A percentile compares a stretch with the other conserved stretches of the same genome.
phyloP scores from a whole-genome alignment of 2,329 filamentous ascomycete species.

The Chaetomium strumarium region DNA sequence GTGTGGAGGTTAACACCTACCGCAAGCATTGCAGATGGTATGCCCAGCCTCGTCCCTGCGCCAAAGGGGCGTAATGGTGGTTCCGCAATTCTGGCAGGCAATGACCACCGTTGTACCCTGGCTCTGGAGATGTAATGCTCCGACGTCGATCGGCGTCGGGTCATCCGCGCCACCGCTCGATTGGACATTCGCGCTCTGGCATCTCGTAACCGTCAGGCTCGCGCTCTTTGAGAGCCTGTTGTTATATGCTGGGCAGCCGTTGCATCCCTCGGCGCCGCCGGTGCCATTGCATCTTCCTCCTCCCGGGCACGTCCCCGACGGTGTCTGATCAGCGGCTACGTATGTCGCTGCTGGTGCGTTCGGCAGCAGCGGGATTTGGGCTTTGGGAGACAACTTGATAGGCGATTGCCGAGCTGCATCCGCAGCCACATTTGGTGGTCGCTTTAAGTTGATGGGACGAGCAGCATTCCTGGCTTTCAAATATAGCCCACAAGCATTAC shows the following conservation, averaged over 20 bases:
- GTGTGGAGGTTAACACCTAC: constrained; percentile 44
- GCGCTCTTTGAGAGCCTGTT: constrained; percentile 88
- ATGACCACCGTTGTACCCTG: constrained; percentile 63
- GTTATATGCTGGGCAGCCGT: constrained; percentile 95
- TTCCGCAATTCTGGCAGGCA: constrained; percentile 94
- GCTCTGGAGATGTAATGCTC: constrained; percentile 39
- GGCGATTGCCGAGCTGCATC: constrained; percentile 39
- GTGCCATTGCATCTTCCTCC: constrained; percentile 95
- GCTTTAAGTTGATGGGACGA: constrained; percentile 84
- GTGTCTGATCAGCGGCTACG: constrained; percentile 67
- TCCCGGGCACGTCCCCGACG: constrained; percentile 86
- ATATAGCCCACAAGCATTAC: constrained; percentile 95
- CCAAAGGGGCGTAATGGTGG: constrained; percentile 95
- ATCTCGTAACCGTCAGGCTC: constrained; percentile 57
- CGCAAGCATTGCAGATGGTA: constrained; percentile 97
- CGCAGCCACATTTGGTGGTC: constrained; percentile 53
- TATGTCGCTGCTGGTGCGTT: constrained; percentile 57
- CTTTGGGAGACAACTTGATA: constrained; percentile 35
- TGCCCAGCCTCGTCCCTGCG: constrained; percentile 88
- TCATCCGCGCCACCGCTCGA: constrained; percentile 30
- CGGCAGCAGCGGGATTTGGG: constrained; percentile 35
- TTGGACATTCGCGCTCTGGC: constrained; percentile 29
- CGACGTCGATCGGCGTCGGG: constrained; percentile 44
- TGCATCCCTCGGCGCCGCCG: constrained; percentile 88
- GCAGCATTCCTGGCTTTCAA: constrained; percentile 88